phyloP scores from a whole-genome alignment of 108 stramenopile species.

The Cyclotella sp. region DNA sequence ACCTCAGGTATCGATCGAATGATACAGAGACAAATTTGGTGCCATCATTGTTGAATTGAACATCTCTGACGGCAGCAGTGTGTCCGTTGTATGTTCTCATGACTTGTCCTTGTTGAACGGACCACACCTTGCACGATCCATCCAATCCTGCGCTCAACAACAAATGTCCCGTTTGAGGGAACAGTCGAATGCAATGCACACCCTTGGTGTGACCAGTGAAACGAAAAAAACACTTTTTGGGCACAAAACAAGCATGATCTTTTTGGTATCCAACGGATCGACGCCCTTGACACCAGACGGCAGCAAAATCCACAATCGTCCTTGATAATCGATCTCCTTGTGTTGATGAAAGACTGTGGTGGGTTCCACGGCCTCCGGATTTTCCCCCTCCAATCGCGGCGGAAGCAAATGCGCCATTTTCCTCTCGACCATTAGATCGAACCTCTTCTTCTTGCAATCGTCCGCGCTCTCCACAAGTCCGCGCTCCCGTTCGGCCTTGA shows the following conservation, averaged over 20 bases:
- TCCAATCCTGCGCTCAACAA: conserved; percentile 96
- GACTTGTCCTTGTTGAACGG: conserved; percentile 61
- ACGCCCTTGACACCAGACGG: conserved; percentile 73
- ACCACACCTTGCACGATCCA: conserved; percentile 94
- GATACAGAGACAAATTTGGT: conserved; percentile 87
- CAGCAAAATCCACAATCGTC: conserved; percentile 91
- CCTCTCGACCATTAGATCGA: conserved; percentile 87
- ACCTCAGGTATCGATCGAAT: conserved; percentile 92
- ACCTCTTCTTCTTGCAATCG: conserved; percentile 54
- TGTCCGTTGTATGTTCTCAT: conserved; percentile 97
- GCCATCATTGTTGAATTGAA: conserved; percentile 92
- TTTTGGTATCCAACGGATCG: conserved; percentile 59
- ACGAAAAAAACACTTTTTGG: conserved; percentile 93
- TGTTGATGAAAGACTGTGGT: conserved; percentile 90
- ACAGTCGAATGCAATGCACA: conserved; percentile 95
- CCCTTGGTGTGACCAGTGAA: conserved; percentile 96
- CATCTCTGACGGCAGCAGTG: conserved; percentile 92
- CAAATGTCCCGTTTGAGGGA: conserved; percentile 96
- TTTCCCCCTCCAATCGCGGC: conserved; percentile 79
- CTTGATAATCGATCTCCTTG: conserved; percentile 92
- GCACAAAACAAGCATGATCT: conserved; percentile 93
- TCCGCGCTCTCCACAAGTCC: conserved; percentile 64
- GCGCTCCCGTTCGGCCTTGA: conserved; percentile 75
- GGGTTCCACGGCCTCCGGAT: conserved; percentile 67
- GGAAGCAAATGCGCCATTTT: conserved; percentile 96